Base-by-base conservation (phyloP, 176 grass and related monocot species). In the Tillandsia leiboldiana region DNA sequence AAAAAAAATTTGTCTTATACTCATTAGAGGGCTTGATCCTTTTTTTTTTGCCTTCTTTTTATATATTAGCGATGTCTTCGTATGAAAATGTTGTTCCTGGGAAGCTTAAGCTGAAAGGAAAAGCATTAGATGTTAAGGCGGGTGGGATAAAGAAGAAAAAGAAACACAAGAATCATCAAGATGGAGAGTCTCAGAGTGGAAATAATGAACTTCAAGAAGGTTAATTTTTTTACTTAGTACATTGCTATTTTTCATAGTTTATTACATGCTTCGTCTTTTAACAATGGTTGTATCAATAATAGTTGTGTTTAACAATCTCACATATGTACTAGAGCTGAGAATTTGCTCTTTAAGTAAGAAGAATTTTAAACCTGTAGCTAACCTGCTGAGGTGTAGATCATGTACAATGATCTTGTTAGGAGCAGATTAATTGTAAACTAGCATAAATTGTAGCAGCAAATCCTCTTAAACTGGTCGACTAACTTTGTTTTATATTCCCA, bases 81-180 rank as follows among this genome's bases (percentile, higher is more conserved):
- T 96, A 91, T 70, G 61, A 96, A 72, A 96, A 91, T 53, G 81
- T 91, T 48, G 88, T 91, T 22, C 86, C 73, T 9, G 92, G 92
- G 8, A 87, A 49, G 83, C 83, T 96, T 54, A 96, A 83, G 83
- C 73, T 96, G 76, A 91, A 96, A 63, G 92, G 92, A 49, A 96
- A 96, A 68, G 78, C 86, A 49, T 66, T 96, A 50, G 88, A 96
- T 78, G 92, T 96, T 10, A 91, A 96, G 78, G 83, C 84, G 50
- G 83, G 83, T 15, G 86, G 85, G 8, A 70, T 96, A 58, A 96
- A 91, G 68, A 91, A 91, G 57, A 91, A 96, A 77, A 91, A 96
- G 64, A 91, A 91, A 67, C 84, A 83, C 75, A 82, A 89, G 72
- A 75, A 83, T 15, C 72, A 82, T 52, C 54, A 50, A 28, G 80